Conservation (phyloP, 2,329 filamentous ascomycete species). For the Thermothelomyces thermophilus region DNA sequence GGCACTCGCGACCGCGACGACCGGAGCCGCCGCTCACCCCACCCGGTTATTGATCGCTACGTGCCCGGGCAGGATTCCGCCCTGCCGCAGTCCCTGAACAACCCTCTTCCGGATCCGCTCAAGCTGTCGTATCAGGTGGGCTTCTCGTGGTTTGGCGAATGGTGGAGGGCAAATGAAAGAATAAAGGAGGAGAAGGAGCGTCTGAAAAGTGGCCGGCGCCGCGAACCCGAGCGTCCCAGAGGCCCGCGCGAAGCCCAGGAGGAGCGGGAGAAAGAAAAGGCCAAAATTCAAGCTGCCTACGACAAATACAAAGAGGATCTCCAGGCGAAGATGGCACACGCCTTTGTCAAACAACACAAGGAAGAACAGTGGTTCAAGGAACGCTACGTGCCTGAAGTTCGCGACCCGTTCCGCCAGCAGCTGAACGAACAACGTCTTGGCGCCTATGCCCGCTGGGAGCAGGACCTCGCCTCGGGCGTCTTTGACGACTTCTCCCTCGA, state of each 20-base stretch:
- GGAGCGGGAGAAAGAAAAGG: constrained; percentile 72
- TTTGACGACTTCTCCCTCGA: constrained; percentile 96
- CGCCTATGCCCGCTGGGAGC: constrained; percentile 81
- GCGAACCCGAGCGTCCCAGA: constrained; percentile 56
- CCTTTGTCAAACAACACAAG: constrained; percentile 88
- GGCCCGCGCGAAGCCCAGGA: constrained; percentile 61
- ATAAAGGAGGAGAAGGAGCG: constrained; percentile 78
- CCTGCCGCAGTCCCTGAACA: constrained; percentile 44
- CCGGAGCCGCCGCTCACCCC: constrained; percentile 52
- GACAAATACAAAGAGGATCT: constrained; percentile 62
- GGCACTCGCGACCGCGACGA: constrained; percentile 37
- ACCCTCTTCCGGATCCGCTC: constrained; percentile 66
- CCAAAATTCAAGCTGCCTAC: constrained; percentile 66
- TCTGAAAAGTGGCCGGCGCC: constrained; percentile 59
- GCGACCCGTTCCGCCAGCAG: constrained; percentile 66
- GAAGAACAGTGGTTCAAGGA: constrained; percentile 98
- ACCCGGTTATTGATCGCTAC: constrained; percentile 76
- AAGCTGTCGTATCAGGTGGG: constrained; percentile 73
- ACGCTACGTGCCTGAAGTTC: constrained; percentile 78
- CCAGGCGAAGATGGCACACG: constrained; percentile 72
- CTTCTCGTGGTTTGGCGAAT: constrained; percentile 80
- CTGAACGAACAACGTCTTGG: constrained; percentile 73
- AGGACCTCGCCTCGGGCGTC: constrained; percentile 72
- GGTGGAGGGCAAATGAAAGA: constrained; percentile 77
- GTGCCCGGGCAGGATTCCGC: constrained; percentile 63